These are phyloP conservation scores for Termitomyces sp. DNA, from an alignment of 768 basidiomycete species.

Conservation along the genomic window DNA sequence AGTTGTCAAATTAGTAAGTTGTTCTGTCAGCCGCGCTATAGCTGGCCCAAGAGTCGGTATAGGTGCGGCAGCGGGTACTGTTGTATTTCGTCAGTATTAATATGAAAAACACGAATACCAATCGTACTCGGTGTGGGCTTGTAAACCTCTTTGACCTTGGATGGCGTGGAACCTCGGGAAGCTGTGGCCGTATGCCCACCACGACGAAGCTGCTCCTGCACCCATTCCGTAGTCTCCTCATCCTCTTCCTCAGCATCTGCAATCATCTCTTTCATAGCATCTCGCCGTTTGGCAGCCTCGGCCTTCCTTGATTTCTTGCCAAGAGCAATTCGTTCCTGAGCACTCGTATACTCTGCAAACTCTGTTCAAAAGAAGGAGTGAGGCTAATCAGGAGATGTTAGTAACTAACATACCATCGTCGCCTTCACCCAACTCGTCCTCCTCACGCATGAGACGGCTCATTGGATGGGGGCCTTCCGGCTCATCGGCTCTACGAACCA, in stretches of 20 bases:
- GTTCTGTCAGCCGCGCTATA: conserved; percentile 56
- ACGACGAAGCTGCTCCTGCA: conserved; percentile 75
- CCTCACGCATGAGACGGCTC: conserved; percentile 78
- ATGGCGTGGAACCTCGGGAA: conserved; percentile 21
- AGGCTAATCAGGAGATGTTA: neutral
- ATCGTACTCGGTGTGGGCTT: conserved; percentile 67
- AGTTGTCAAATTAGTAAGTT: conserved; percentile 55
- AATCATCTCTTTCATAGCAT: conserved; percentile 77
- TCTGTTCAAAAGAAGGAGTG: conserved; percentile 40
- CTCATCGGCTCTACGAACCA: conserved; percentile 51
- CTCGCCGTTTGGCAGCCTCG: conserved; percentile 64
- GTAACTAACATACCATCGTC: conserved; percentile 67
- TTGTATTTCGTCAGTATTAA: conserved; percentile 9
- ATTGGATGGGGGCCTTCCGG: conserved; percentile 79
- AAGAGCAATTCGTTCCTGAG: conserved; percentile 80
- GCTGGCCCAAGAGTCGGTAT: conserved; percentile 65
- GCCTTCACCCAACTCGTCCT: conserved; percentile 84
- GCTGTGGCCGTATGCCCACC: conserved; percentile 56
- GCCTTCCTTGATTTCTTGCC: conserved; percentile 78
- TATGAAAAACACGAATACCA: neutral
- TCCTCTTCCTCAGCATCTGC: conserved; percentile 79
- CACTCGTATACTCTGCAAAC: conserved; percentile 83
- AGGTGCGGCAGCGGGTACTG: conserved; percentile 65
- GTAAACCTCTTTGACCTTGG: conserved; percentile 54
- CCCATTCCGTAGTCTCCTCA: conserved; percentile 85